phyloP scores from a whole-genome alignment of 257 asterid genomes.

The Solanum ossicruentum region DNA sequence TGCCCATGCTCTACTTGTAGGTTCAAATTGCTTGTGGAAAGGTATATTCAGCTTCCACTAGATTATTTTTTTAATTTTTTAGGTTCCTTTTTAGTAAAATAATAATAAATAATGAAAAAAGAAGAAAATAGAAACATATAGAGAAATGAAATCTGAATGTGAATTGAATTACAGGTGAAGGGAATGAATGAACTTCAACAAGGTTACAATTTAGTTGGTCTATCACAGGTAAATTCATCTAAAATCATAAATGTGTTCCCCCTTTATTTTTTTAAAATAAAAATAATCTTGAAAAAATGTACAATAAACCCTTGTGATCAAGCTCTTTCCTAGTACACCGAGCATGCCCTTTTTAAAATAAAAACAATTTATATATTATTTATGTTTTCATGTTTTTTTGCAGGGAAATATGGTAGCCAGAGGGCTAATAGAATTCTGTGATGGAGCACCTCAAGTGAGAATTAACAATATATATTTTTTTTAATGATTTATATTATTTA shows the following conservation, averaged over 20 bases:
- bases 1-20: not conserved
- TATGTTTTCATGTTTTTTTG: not conserved
- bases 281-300: too few species aligned
- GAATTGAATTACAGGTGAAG: slow-evolving; percentile 6
- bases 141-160: not conserved
- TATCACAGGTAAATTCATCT: slow-evolving; percentile 12
- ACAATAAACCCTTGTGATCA: too few species aligned
- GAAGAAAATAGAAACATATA: not conserved
- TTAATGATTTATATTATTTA: not conserved
- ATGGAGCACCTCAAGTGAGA: slow-evolving; percentile 14
- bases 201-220: slow-evolving; percentile 16
- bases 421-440: slow-evolving; percentile 15
- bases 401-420: slow-evolving; percentile 18
- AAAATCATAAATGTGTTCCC: not conserved
- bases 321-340: too few species aligned
- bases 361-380: not conserved
- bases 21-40: slow-evolving; percentile 9
- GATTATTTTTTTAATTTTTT: not conserved
- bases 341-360: too few species aligned
- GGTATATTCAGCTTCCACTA: not conserved
- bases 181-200: not conserved
- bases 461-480: not conserved
- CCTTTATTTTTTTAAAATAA: too few species aligned
- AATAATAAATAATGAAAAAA: not conserved
- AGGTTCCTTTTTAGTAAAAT: too few species aligned